Evolutionary conservation across 1,284 basidiomycete genomes (phyloP).

Genomic region (Fomitopsis schrenkii): DNA sequence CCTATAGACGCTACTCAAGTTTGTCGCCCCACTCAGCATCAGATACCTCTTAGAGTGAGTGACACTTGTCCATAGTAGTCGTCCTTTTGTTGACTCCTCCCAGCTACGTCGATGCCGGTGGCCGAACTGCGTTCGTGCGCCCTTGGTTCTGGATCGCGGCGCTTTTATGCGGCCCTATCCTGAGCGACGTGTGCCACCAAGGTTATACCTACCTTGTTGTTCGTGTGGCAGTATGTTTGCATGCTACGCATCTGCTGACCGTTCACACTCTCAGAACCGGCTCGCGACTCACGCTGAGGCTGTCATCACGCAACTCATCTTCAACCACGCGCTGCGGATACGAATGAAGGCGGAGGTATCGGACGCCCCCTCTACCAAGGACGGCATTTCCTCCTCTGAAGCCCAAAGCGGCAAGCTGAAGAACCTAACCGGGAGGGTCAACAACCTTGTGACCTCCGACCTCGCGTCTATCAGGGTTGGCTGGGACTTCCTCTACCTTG

Average conservation of each 20-base stretch:
- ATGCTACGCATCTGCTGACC: background rate
- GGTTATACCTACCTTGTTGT: constrained; percentile 21
- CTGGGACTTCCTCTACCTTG: constrained; percentile 20
- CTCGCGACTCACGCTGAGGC: constrained; percentile 48
- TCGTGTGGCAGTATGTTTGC: background rate
- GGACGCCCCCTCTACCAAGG: constrained; percentile 5
- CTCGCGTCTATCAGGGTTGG: constrained; percentile 26
- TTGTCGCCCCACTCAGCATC: constrained; percentile 36
- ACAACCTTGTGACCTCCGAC: constrained; percentile 36
- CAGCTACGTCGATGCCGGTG: constrained; percentile 35
- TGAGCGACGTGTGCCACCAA: constrained; percentile 30
- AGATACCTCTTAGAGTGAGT: constrained; percentile 30
- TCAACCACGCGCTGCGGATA: constrained; percentile 61
- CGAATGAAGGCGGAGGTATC: constrained; percentile 47
- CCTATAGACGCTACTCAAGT: constrained; percentile 13
- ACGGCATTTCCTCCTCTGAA: background rate
- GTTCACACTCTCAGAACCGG: constrained; percentile 23
- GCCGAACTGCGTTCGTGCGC: constrained; percentile 27
- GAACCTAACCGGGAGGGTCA: constrained; percentile 44
- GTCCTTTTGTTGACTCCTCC: background rate
- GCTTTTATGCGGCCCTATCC: constrained; percentile 50
- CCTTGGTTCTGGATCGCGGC: constrained; percentile 54
- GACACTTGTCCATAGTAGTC: background rate
- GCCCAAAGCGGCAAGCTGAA: constrained; percentile 21
- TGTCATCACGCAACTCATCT: constrained; percentile 61